These are phyloP conservation scores for Balansia obtecta DNA, from an alignment of 2,329 filamentous ascomycete genomes.

Conservation along the genomic window DNA sequence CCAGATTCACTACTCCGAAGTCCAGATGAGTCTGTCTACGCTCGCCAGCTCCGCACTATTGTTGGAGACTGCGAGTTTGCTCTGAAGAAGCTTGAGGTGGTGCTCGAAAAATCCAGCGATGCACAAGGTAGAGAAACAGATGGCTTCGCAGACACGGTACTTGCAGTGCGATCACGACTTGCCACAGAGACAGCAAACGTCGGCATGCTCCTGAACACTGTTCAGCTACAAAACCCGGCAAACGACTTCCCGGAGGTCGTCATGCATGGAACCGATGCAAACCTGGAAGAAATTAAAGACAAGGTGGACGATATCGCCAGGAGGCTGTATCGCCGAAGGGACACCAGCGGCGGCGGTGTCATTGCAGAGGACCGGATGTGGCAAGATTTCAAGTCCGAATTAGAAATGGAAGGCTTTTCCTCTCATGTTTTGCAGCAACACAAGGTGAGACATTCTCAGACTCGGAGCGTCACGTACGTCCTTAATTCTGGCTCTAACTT, in stretches of 20 bases:
- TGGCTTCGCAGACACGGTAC: slow-evolving; percentile 25
- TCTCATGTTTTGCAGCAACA: slow-evolving; percentile 40
- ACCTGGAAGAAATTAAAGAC: slow-evolving; percentile 43
- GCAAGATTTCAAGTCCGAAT: slow-evolving; percentile 45
- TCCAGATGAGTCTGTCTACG: slow-evolving; percentile 29
- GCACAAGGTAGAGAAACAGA: slow-evolving; percentile 17
- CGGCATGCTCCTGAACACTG: slow-evolving; percentile 43
- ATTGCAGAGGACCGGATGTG: slow-evolving; percentile 38
- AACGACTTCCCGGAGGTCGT: slow-evolving; percentile 21
- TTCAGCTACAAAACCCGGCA: slow-evolving; percentile 38
- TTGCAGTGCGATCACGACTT: slow-evolving; percentile 32
- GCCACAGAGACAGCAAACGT: slow-evolving; percentile 39
- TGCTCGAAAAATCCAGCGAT: slow-evolving; percentile 35
- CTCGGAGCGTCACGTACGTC: background rate
- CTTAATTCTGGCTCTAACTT: background rate
- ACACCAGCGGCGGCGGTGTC: slow-evolving; percentile 21
- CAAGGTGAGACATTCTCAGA: slow-evolving; percentile 33
- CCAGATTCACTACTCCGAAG: slow-evolving; percentile 41
- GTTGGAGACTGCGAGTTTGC: slow-evolving; percentile 43
- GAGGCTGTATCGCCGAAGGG: slow-evolving; percentile 32
- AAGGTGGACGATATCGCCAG: slow-evolving; percentile 46
- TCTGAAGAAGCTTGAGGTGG: slow-evolving; percentile 39
- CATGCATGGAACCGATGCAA: slow-evolving; percentile 24
- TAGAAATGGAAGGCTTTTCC: slow-evolving; percentile 46
- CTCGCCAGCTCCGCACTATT: slow-evolving; percentile 36